Base-by-base conservation (phyloP, 2,329 filamentous ascomycete species). In the Neophaeococcomyces aloes region DNA sequence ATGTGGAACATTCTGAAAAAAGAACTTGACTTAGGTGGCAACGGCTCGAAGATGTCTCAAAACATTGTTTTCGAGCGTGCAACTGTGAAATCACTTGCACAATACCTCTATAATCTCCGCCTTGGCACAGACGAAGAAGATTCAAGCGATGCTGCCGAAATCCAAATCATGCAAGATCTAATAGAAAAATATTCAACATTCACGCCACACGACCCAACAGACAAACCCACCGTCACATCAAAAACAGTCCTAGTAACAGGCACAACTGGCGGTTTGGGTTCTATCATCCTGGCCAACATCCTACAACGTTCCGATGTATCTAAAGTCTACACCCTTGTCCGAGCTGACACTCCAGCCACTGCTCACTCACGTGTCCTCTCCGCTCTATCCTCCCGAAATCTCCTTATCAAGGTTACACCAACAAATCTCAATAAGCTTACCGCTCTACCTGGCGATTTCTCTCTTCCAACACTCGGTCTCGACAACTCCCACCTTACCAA, bases 231-330 rank as follows among this genome's bases (percentile, higher is more conserved):
- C 3, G 7, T 37, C n/a, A 29, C 15, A 18, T 38, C 4, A 23
- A 42, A 42, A 27, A 40, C 34, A 14, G 40, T 46, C 15, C 38
- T 52, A n/a, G 37, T 83, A 3, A 83, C 79, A 0, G 80, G 80
- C 2, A 71, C 72, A 0, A 83, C 79, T 0, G 80, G 80, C 1
- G 78, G 77, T 2, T 65, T 83, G 0, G 80, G 80, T 1, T 68
- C 74, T 0, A 76, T 80, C 50, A 62, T 80, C 1, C 64, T 76
- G 2, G 57, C 67, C 17, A 57, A 66, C 17, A 61, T 78, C 5
- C 53, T 59, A 1, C 52, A 57, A 3, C 48, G 57, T 13, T 3
- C 51, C 0, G 52, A 56, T 2, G 59, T 76, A 0, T 52, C 56
- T 5, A 66, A 61, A 31, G 61, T 81, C 6, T 72, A 75, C 55